Conservation (phyloP, 2,329 filamentous ascomycete species). For the Apiospora saccharicola region DNA sequence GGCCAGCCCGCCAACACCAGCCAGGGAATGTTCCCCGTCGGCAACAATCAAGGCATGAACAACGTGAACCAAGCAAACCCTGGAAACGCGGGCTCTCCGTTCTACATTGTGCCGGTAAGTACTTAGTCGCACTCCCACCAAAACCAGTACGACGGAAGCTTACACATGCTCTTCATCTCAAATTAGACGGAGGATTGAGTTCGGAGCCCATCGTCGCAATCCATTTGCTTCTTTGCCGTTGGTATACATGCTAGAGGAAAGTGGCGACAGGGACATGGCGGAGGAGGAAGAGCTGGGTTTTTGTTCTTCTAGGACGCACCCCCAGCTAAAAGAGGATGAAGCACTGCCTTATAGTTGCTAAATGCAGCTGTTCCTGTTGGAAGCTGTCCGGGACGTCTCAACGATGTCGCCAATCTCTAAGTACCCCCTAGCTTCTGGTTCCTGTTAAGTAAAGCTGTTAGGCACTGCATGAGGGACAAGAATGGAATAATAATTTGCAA, state of each 20-base stretch:
- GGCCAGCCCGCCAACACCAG: not conserved
- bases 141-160: not conserved
- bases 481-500: not conserved
- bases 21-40: not conserved
- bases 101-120: conserved; percentile 1
- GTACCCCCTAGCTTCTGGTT: not conserved
- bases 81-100: not conserved
- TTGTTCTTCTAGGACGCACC: not conserved
- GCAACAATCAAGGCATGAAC: not conserved
- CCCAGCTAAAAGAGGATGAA: not conserved
- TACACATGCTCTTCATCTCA: not conserved
- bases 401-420: not conserved
- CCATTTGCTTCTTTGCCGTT: not conserved
- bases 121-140: too few species aligned
- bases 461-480: not conserved
- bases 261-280: not conserved
- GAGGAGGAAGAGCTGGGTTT: not conserved
- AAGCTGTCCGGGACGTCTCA: not conserved
- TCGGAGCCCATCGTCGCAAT: not conserved
- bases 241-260: not conserved
- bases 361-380: not conserved
- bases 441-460: not conserved
- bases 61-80: not conserved
- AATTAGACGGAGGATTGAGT: not conserved
- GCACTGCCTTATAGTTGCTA: not conserved